phyloP scores from a whole-genome alignment of 108 stramenopile genomes.

The Schizochytrium sp. region DNA sequence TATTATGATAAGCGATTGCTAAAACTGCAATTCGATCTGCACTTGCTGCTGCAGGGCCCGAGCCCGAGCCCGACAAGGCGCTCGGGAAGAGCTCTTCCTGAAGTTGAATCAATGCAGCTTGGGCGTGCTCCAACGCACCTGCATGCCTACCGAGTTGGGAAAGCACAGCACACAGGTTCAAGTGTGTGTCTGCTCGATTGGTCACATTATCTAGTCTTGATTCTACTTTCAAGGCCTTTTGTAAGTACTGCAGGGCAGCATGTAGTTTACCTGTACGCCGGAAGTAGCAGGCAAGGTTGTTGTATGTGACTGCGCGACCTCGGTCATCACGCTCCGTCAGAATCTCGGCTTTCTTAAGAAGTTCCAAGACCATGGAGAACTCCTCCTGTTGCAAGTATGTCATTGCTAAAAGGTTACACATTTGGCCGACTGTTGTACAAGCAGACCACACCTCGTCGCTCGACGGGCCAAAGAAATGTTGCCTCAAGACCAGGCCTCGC shows the following conservation, averaged over 20 bases:
- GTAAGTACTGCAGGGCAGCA: constrained; percentile 77
- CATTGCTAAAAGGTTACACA: constrained; percentile 82
- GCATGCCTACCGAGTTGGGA: constrained; percentile 70
- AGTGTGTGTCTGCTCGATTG: constrained; percentile 80
- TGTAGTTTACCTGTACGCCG: constrained; percentile 78
- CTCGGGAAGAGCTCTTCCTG: constrained; percentile 69
- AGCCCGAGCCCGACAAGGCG: constrained; percentile 61
- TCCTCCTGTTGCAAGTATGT: constrained; percentile 80
- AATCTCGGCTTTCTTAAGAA: constrained; percentile 81
- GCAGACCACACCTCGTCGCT: constrained; percentile 79
- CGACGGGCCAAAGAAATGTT: constrained; percentile 79
- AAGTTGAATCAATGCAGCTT: constrained; percentile 76
- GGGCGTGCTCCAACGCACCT: constrained; percentile 76
- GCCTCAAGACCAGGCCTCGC: constrained; percentile 77
- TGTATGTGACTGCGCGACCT: constrained; percentile 77
- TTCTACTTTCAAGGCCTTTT: constrained; percentile 80
- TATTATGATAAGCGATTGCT: constrained; percentile 81
- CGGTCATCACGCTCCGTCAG: constrained; percentile 77
- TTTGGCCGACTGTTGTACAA: constrained; percentile 80
- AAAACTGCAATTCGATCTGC: constrained; percentile 71
- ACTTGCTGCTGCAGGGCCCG: constrained; percentile 8
- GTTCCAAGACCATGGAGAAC: constrained; percentile 79
- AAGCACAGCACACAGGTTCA: constrained; percentile 80
- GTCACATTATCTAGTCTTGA: constrained; percentile 70
- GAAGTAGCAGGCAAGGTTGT: constrained; percentile 81